Percentiles rank a stretch among this genome's conserved stretches.
Conservation (phyloP, 345 rosid genomes). For the Leavenworthia alabamica region DNA sequence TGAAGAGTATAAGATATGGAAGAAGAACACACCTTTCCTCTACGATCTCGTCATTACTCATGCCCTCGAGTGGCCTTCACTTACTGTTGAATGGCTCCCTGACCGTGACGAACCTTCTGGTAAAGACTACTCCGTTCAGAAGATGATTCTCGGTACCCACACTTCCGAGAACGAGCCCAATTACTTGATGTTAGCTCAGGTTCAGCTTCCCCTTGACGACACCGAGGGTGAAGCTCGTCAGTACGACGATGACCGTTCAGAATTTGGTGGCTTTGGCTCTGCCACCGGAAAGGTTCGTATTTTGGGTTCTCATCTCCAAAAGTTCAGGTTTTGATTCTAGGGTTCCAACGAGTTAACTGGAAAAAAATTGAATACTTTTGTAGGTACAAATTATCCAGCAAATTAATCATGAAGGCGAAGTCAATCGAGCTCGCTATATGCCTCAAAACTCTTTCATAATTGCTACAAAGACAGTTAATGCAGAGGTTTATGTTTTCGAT, state of each 20-base stretch:
- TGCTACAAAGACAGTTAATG: constrained; percentile 93
- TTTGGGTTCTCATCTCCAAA: background rate
- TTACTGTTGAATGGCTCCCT: constrained; percentile 94
- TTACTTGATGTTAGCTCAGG: constrained; percentile 92
- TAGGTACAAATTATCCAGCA: constrained; percentile 97
- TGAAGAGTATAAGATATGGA: constrained; percentile 99
- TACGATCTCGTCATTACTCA: constrained; percentile 95
- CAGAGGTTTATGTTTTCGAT: constrained; percentile 92
- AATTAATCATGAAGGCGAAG: constrained; percentile 96
- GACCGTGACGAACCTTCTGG: constrained; percentile 95
- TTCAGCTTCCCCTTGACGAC: constrained; percentile 90
- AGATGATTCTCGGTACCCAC: constrained; percentile 96
- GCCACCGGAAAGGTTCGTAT: constrained; percentile 77
- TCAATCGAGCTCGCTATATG: constrained; percentile 97
- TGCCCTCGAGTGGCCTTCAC: constrained; percentile 98
- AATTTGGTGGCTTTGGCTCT: constrained; percentile 74
- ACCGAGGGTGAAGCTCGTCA: constrained; percentile 90
- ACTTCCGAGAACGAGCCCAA: constrained; percentile 98
- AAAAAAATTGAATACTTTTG: background rate
- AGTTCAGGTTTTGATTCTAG: background rate
- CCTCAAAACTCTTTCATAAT: constrained; percentile 86
- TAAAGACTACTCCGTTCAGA: constrained; percentile 89
- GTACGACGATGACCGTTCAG: constrained; percentile 82
- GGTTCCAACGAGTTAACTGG: background rate
- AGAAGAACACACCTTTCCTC: constrained; percentile 96